phyloP scores from a whole-genome alignment of 2,329 filamentous ascomycete genomes.

The Chalaropsis thielavioides region DNA sequence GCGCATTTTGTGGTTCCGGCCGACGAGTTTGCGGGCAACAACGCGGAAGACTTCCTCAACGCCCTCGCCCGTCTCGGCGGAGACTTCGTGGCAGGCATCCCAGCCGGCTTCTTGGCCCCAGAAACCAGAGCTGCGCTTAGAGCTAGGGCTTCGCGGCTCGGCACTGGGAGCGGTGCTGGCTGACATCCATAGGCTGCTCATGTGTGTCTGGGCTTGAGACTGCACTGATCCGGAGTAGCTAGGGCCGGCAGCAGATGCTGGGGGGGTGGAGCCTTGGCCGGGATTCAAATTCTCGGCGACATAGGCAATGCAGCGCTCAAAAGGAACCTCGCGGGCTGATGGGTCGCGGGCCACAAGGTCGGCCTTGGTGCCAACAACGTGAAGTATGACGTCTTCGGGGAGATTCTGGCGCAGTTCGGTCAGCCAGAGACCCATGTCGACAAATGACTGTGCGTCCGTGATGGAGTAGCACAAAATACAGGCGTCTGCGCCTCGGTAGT shows the following conservation, averaged over 20 bases:
- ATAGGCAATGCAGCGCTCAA: conserved; percentile 91
- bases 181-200: conserved; percentile 15
- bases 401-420: conserved; percentile 70
- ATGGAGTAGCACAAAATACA: conserved; percentile 93
- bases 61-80: conserved; percentile 82
- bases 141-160: conserved; percentile 45
- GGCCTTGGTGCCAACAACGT: conserved; percentile 89
- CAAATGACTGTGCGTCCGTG: conserved; percentile 70
- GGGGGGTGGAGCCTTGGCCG: conserved; percentile 49
- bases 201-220: conserved; percentile 19
- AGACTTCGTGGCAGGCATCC: conserved; percentile 96
- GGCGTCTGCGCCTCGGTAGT: conserved; percentile 90
- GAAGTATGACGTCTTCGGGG: conserved; percentile 63
- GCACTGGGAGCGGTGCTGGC: conserved; percentile 22
- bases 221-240: conserved; percentile 22
- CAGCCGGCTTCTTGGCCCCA: conserved; percentile 90
- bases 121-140: conserved; percentile 57
- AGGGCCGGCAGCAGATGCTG: conserved; percentile 41
- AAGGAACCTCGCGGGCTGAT: conserved; percentile 65
- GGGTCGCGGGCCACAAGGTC: conserved; percentile 83
- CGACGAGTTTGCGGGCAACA: conserved; percentile 46
- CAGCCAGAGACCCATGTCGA: conserved; percentile 87
- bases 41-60: conserved; percentile 90
- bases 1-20: conserved; percentile 50
- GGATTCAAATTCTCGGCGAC: conserved; percentile 83